Conservation (phyloP, 2,329 filamentous ascomycete species). For the Diaporthe citriasiana region DNA sequence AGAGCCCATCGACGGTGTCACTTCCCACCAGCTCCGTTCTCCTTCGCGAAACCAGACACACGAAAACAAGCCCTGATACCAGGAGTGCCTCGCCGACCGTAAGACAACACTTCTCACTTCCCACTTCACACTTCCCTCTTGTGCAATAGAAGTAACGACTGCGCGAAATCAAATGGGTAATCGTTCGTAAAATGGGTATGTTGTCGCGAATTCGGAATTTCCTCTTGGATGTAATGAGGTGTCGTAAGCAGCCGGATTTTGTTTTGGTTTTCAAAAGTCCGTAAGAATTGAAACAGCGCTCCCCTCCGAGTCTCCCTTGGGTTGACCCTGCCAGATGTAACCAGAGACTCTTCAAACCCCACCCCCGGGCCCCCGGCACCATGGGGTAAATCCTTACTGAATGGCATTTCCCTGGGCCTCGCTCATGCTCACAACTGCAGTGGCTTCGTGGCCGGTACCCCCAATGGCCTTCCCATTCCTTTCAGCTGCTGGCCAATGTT, state of each 20-base stretch:
- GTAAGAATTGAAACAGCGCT: slow-evolving; percentile 26
- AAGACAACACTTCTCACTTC: slow-evolving; percentile 6
- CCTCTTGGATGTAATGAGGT: neutral
- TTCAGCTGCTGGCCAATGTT: neutral
- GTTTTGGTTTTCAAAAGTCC: slow-evolving; percentile 17
- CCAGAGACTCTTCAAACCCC: neutral
- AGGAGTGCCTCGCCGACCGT: slow-evolving; percentile 13
- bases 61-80: slow-evolving; percentile 20
- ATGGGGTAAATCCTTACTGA: neutral
- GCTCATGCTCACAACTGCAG: slow-evolving; percentile 11
- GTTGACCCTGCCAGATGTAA: slow-evolving; percentile 13
- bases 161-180: slow-evolving; percentile 40
- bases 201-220: slow-evolving; percentile 24
- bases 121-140: slow-evolving; percentile 14
- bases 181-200: slow-evolving; percentile 41
- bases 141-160: slow-evolving; percentile 23
- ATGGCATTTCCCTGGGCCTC: neutral
- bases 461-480: neutral
- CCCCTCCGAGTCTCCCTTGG: neutral
- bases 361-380: neutral
- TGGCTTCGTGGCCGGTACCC: slow-evolving; percentile 21
- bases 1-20: slow-evolving; percentile 10
- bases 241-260: slow-evolving; percentile 29
- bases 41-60: slow-evolving; percentile 5
- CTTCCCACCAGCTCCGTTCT: slow-evolving; percentile 25